phyloP scores from a whole-genome alignment of 169 alveolate genomes.

The Cryptosporidium ubiquitum region DNA sequence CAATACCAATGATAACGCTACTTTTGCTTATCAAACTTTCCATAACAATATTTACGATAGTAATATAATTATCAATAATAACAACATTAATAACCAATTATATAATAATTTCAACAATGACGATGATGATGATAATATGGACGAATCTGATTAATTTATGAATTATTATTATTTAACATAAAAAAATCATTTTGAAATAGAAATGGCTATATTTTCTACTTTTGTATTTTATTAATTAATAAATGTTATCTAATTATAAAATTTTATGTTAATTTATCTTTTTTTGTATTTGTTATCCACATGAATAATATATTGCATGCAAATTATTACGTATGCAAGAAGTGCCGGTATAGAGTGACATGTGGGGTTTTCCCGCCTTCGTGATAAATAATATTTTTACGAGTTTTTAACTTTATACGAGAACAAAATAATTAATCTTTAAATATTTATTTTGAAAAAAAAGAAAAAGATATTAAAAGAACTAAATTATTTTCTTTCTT shows the following conservation, averaged over 20 bases:
- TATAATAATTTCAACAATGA: neutral
- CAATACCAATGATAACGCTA: neutral
- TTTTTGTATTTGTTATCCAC: neutral
- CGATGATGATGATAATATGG: constrained; percentile 69
- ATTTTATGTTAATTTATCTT: neutral
- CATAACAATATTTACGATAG: neutral
- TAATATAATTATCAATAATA: neutral
- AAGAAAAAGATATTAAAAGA: neutral
- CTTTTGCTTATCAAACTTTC: neutral
- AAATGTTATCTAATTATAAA: neutral
- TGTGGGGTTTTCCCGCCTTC: constrained; percentile 63
- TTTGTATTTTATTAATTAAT: neutral
- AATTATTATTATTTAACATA: neutral
- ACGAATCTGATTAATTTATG: constrained; percentile 46
- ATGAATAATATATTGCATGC: constrained; percentile 17
- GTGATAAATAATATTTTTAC: neutral
- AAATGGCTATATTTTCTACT: neutral
- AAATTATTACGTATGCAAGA: neutral
- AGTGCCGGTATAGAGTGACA: constrained; percentile 23
- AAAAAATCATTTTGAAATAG: neutral
- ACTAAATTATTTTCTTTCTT: neutral
- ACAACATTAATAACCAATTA: neutral
- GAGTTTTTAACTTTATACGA: neutral
- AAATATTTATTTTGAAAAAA: neutral
- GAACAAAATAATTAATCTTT: neutral